A percentile compares a stretch with the other conserved stretches of the same genome.
Evolutionary conservation across 2,329 filamentous ascomycete species (phyloP).

Genomic region (Magnaporthiopsis incrustans): DNA sequence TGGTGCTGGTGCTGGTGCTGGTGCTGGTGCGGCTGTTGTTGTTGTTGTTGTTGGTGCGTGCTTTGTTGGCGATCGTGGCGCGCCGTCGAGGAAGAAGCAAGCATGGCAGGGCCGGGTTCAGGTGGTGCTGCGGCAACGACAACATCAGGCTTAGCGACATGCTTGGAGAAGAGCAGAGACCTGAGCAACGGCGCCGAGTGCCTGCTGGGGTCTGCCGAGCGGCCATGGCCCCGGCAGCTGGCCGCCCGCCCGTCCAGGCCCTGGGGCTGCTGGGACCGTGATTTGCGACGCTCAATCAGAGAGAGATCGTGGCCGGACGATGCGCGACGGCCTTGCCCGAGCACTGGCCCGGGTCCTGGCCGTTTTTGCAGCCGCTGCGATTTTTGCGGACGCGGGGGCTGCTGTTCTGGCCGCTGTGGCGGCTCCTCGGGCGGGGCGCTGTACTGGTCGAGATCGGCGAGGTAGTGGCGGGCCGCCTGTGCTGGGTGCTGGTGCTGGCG

Average conservation of each 20-base stretch:
- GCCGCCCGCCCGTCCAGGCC: too few species aligned
- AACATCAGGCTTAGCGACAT: constrained; percentile 1
- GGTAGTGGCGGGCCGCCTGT: background rate
- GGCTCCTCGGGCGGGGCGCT: too few species aligned
- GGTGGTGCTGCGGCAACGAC: background rate
- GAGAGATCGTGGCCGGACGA: background rate
- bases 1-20: too few species aligned
- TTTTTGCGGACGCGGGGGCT: background rate
- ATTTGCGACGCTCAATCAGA: too few species aligned
- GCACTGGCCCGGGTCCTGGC: background rate
- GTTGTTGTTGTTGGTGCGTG: too few species aligned
- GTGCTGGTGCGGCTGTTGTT: too few species aligned
- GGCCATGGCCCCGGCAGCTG: background rate
- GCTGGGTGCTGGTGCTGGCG: background rate
- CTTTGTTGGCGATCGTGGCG: background rate
- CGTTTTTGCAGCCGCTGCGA: background rate
- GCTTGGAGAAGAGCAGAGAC: constrained; percentile 4
- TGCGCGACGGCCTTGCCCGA: background rate
- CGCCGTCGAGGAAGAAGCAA: background rate
- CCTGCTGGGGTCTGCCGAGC: background rate
- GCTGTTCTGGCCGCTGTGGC: background rate
- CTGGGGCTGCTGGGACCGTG: too few species aligned
- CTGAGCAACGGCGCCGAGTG: constrained; percentile 2
- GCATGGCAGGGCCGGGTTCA: background rate
- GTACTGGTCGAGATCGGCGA: background rate